phyloP scores from a whole-genome alignment of 2,329 filamentous ascomycete species.

The Diaporthe nobilis region DNA sequence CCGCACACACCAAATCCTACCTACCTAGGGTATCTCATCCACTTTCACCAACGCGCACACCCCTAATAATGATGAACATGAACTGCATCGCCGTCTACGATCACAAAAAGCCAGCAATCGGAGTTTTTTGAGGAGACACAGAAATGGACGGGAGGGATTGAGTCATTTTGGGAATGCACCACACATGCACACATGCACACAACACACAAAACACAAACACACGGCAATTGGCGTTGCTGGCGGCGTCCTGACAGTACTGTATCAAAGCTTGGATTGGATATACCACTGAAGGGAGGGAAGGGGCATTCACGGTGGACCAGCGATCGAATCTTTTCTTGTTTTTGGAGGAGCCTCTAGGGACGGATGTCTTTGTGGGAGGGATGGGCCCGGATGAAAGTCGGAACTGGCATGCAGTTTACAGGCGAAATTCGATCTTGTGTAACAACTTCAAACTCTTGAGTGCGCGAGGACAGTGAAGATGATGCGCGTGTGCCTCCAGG shows the following conservation, averaged over 20 bases:
- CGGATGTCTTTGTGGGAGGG: conserved; percentile 3
- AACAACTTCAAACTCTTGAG: background rate
- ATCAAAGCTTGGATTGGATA: conserved; percentile 39
- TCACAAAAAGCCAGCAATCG: conserved; percentile 33
- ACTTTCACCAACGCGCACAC: conserved; percentile 7
- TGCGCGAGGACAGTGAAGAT: background rate
- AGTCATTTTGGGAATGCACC: conserved; percentile 33
- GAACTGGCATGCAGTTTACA: conserved; percentile 16
- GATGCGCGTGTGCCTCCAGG: background rate
- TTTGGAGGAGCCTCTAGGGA: conserved; percentile 11
- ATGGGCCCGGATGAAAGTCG: background rate
- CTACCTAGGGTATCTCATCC: background rate
- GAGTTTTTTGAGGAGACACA: conserved; percentile 38
- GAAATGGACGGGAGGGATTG: conserved; percentile 24
- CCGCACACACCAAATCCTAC: conserved; percentile 11
- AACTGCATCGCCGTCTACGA: conserved; percentile 40
- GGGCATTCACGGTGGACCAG: conserved; percentile 35
- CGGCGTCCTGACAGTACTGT: conserved; percentile 40
- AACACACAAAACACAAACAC: conserved; percentile 24
- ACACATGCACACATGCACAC: conserved; percentile 3
- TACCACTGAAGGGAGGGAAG: conserved; percentile 33
- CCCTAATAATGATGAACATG: conserved; percentile 41
- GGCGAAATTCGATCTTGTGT: conserved; percentile 19
- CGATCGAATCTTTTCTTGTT: conserved; percentile 29
- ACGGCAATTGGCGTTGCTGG: conserved; percentile 42